Percentiles rank a stretch among this genome's conserved stretches.
Evolutionary conservation across 2,329 filamentous ascomycete species (phyloP).

Genomic region (Botrytis tulipae): DNA sequence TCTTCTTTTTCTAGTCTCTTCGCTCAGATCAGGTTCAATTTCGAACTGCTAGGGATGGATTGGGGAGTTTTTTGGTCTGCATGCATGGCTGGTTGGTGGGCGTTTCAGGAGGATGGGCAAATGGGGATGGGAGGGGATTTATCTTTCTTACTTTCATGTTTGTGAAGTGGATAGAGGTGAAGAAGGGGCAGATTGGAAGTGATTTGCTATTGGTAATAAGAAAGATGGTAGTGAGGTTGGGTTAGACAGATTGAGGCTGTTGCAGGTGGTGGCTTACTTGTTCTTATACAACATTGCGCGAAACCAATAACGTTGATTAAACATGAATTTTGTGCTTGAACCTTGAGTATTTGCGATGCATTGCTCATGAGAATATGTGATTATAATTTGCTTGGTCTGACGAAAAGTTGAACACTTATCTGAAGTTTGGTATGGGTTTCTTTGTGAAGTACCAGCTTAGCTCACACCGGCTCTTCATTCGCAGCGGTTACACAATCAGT

Average conservation of each 20-base stretch:
- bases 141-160: conserved; percentile 4
- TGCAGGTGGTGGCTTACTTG: not conserved
- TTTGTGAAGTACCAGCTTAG: not conserved
- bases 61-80: conserved; percentile 14
- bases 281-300: not conserved
- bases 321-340: not conserved
- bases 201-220: not conserved
- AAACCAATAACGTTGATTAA: not conserved
- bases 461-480: too few relatives aligned
- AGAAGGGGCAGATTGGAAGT: not conserved
- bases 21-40: not conserved
- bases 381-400: not conserved
- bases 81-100: conserved; percentile 18
- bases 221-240: not conserved
- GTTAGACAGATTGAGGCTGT: not conserved
- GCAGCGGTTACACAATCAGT: not conserved
- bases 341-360: not conserved
- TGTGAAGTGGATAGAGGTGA: not conserved
- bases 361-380: not conserved
- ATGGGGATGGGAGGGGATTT: not conserved
- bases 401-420: not conserved
- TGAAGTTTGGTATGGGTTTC: not conserved
- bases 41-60: conserved; percentile 9
- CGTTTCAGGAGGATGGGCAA: not conserved
- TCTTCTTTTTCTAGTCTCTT: not conserved